phyloP scores from a whole-genome alignment of 1,284 basidiomycete species.

The Afroboletus lepidellus region DNA sequence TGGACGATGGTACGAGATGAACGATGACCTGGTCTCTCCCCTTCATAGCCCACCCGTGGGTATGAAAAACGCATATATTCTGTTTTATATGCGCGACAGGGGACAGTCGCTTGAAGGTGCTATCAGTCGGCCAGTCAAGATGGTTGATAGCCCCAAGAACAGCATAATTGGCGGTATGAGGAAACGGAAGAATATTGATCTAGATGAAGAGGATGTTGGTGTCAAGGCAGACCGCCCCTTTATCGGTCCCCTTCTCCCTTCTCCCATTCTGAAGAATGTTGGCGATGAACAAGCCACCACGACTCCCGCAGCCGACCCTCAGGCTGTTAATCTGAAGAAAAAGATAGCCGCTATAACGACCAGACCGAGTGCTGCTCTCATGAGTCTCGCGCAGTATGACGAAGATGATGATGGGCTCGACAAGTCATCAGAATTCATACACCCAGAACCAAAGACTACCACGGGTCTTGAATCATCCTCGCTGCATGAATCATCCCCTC shows the following conservation, averaged over 20 bases:
- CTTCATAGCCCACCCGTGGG: constrained; percentile 46
- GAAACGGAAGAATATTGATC: constrained; percentile 51
- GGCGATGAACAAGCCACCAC: constrained; percentile 7
- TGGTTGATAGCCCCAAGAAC: constrained; percentile 28
- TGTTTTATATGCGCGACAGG: constrained; percentile 87
- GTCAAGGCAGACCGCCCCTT: constrained; percentile 50
- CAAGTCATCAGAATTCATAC: constrained; percentile 21
- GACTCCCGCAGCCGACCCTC: constrained; percentile 46
- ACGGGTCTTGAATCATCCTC: constrained; percentile 27
- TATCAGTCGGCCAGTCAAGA: constrained; percentile 36
- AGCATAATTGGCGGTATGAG: constrained; percentile 57
- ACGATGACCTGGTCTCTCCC: constrained; percentile 78
- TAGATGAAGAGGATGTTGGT: constrained; percentile 50
- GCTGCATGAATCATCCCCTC: constrained; percentile 8
- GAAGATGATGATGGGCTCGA: constrained; percentile 52
- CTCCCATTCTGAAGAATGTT: constrained; percentile 32
- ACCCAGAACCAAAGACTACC: constrained; percentile 25
- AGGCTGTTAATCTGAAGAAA: constrained; percentile 56
- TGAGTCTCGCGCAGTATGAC: constrained; percentile 52
- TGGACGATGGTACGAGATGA: constrained; percentile 89
- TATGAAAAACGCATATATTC: constrained; percentile 86
- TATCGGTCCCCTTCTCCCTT: constrained; percentile 65
- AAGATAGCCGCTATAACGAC: constrained; percentile 54
- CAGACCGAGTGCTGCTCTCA: constrained; percentile 43
- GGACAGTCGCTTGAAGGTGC: constrained; percentile 69